These are phyloP conservation scores for Fusarium guadeloupense DNA, from an alignment of 2,329 filamentous ascomycete species.

Conservation along the genomic window DNA sequence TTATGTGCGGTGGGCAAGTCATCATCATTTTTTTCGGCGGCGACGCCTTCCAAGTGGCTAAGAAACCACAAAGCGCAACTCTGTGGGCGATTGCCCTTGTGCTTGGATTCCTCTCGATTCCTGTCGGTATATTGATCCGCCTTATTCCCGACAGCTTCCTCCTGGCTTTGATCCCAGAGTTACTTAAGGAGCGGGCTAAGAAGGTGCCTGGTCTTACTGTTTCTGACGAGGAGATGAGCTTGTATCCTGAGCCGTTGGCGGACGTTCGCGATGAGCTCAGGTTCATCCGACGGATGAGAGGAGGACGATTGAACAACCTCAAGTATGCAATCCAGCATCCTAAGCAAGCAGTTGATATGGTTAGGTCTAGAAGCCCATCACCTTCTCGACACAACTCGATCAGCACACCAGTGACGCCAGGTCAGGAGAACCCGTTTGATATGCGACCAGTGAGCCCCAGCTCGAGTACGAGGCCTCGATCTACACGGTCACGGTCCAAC, in stretches of 20 bases:
- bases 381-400: conserved; percentile 72
- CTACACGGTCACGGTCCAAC: conserved; percentile 71
- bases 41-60: conserved; percentile 77
- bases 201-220: conserved; percentile 66
- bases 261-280: conserved; percentile 83
- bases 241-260: conserved; percentile 76
- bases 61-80: conserved; percentile 67
- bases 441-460: conserved; percentile 62
- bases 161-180: conserved; percentile 60
- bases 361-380: conserved; percentile 70
- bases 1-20: conserved; percentile 90
- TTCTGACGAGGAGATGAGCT: conserved; percentile 73
- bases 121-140: conserved; percentile 82
- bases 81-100: conserved; percentile 92
- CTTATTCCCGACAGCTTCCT: conserved; percentile 79
- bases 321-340: conserved; percentile 82
- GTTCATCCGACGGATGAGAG: conserved; percentile 82
- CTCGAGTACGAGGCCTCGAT: conserved; percentile 72
- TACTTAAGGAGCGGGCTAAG: conserved; percentile 59
- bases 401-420: conserved; percentile 69
- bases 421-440: conserved; percentile 61
- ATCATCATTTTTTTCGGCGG: conserved; percentile 91
- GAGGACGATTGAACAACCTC: conserved; percentile 82
- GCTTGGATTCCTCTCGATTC: conserved; percentile 84
- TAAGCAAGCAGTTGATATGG: conserved; percentile 70